phyloP scores from a whole-genome alignment of 2,329 filamentous ascomycete species.

The Rhexocercosporidium sp. region DNA sequence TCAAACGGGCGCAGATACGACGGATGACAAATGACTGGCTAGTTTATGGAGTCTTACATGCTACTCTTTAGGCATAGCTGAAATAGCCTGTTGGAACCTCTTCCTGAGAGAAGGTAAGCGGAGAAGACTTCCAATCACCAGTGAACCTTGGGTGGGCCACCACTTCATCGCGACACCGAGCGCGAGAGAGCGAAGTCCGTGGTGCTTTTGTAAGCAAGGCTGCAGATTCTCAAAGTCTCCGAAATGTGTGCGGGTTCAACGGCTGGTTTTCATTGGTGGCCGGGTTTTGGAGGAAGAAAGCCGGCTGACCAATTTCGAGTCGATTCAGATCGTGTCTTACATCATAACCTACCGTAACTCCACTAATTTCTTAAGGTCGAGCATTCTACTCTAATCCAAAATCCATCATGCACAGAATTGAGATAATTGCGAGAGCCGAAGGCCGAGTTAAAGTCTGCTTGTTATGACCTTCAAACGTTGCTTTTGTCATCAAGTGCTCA shows the following conservation, averaged over 20 bases:
- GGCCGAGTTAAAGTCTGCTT: too few species aligned
- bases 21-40: background rate
- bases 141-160: background rate
- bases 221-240: conserved; percentile 16
- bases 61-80: conserved; percentile 11
- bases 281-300: too few species aligned
- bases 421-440: too few species aligned
- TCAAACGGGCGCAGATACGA: background rate
- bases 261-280: conserved; percentile 1
- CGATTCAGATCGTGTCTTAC: background rate
- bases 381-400: background rate
- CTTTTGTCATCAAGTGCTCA: background rate
- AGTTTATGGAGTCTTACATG: background rate
- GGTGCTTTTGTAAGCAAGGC: conserved; percentile 23
- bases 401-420: background rate
- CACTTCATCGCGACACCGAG: conserved; percentile 13
- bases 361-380: background rate
- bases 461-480: background rate
- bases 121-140: background rate
- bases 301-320: conserved; percentile 5
- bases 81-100: background rate
- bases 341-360: too few species aligned
- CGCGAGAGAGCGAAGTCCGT: conserved; percentile 16
- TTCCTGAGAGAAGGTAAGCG: background rate
- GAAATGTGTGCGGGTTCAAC: conserved; percentile 7